These are phyloP conservation scores for barley (Hordeum vulgare) DNA, from an alignment of 176 grass and related monocot genomes.

Conservation along the genomic window MorexV3_pseudomolecules_assembly NC_058524.1:57370040-57370539, in stretches of 20 bases:
- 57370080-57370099: constrained; percentile 92
- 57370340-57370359: constrained; percentile 42
- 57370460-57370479: background rate
- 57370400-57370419: constrained; percentile 88
- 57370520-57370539: constrained; percentile 99
- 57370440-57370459: constrained; percentile 21
- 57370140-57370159: background rate
- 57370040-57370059: background rate
- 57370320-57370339: background rate
- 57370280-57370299: constrained; percentile 81
- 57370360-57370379: constrained; percentile 90
- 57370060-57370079: constrained; percentile 7
- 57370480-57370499: constrained; percentile 31
- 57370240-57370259: constrained; percentile 84
- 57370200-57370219: constrained; percentile 82
- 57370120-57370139: constrained; percentile 75
- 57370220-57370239: constrained; percentile 89
- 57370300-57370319: background rate
- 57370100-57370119: constrained; percentile 72
- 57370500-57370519: constrained; percentile 83
- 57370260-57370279: constrained; percentile 86
- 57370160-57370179: background rate
- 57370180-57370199: background rate
- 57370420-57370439: constrained; percentile 42
- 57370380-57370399: constrained; percentile 78